phyloP scores from a whole-genome alignment of 176 grass and related monocot genomes.

The Zoysia japonica region DNA sequence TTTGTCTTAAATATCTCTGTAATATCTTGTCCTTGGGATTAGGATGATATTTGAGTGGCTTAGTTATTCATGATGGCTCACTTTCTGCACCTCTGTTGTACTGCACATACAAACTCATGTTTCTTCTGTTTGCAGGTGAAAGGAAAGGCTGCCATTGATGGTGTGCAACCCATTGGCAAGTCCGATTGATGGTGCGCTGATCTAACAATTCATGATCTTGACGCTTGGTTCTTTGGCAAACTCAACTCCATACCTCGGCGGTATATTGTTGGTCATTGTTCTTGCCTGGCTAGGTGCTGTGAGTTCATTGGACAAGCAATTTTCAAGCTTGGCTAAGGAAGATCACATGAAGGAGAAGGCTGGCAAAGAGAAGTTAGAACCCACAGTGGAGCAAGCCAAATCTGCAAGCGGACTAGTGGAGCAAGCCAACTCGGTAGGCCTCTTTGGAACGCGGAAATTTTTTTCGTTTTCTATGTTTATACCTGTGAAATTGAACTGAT shows the following conservation, averaged over 20 bases:
- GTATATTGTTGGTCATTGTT: conserved; percentile 71
- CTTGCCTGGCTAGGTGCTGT: conserved; percentile 67
- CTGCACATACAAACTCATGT: neutral
- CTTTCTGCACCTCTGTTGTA: conserved; percentile 14
- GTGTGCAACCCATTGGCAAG: conserved; percentile 87
- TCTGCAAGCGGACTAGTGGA: conserved; percentile 24
- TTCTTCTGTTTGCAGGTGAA: conserved; percentile 63
- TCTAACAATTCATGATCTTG: conserved; percentile 89
- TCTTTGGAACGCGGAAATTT: too few species aligned
- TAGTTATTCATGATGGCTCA: conserved; percentile 9
- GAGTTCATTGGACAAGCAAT: conserved; percentile 72
- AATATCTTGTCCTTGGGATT: conserved; percentile 4
- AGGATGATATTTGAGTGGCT: neutral
- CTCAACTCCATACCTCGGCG: conserved; percentile 84
- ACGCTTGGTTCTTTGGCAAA: conserved; percentile 81
- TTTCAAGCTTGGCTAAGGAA: conserved; percentile 79
- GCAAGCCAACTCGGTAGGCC: conserved; percentile 12
- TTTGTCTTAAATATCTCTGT: conserved; percentile 15
- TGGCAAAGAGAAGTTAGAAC: conserved; percentile 37
- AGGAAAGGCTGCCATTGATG: conserved; percentile 92
- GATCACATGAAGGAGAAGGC: conserved; percentile 50
- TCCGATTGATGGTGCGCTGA: conserved; percentile 63
- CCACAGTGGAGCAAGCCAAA: conserved; percentile 1
- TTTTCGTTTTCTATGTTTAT: too few species aligned
- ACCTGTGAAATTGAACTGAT: too few species aligned